These are phyloP conservation scores for Cucurbita ficifolia DNA, from an alignment of 306 rosid species.

Conservation along the genomic window DNA sequence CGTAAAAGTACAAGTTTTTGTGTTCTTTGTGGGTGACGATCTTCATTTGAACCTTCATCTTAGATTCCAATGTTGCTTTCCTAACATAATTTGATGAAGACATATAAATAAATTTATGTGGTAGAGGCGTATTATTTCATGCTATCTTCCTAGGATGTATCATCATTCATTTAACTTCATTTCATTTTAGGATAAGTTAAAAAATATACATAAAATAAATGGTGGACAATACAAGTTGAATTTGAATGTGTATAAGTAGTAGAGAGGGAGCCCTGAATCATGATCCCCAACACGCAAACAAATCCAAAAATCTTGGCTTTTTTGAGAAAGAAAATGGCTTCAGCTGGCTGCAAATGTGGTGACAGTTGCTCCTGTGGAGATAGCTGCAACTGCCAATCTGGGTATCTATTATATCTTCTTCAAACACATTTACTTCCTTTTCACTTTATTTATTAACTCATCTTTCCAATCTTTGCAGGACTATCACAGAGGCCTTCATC, in stretches of 20 bases:
- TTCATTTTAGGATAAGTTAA: neutral
- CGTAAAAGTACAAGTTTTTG: too few relatives aligned
- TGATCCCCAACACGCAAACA: too few relatives aligned
- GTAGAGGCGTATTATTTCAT: neutral
- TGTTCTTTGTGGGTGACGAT: too few relatives aligned
- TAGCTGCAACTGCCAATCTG: conserved; percentile 20
- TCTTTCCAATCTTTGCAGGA: neutral
- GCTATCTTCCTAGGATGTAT: neutral
- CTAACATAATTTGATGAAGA: neutral
- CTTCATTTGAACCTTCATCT: too few relatives aligned
- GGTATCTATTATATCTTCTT: neutral
- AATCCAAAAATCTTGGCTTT: too few relatives aligned
- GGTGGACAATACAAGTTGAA: neutral
- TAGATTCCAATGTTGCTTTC: too few relatives aligned
- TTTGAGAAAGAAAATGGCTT: neutral
- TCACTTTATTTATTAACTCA: neutral
- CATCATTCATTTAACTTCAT: neutral
- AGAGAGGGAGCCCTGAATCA: too few relatives aligned
- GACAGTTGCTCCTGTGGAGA: conserved; percentile 23
- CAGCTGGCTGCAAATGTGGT: conserved; percentile 19
- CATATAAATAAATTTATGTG: neutral
- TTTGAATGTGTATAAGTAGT: neutral
- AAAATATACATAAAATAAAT: neutral
- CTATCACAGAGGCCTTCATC: neutral
- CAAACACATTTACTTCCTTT: neutral